Percentiles rank a stretch among this genome's conserved stretches.
Evolutionary conservation across 805 yeast species (phyloP).

Genomic region (Schwanniomyces pseudopolymorphus): DNA sequence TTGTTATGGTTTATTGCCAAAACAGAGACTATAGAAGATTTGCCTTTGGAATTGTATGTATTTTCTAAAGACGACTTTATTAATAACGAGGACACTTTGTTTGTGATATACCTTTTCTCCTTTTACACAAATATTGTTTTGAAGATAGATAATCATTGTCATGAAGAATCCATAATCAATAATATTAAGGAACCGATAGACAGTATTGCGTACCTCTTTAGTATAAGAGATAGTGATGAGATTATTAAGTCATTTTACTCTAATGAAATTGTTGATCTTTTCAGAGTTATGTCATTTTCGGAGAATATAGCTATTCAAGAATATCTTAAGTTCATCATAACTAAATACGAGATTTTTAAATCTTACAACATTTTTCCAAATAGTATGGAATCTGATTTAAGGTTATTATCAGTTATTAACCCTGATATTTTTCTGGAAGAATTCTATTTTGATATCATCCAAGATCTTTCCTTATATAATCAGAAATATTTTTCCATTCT

Average conservation of each 20-base stretch:
- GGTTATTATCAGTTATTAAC: conserved; percentile 17
- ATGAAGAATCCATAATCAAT: conserved; percentile 2
- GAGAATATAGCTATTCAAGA: background rate
- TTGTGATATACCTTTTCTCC: conserved; percentile 20
- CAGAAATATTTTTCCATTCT: conserved; percentile 24
- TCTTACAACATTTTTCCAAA: conserved; percentile 18
- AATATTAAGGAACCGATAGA: conserved; percentile 6
- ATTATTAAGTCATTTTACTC: conserved; percentile 9
- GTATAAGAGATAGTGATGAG: conserved; percentile 8
- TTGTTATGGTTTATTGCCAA: conserved; percentile 11
- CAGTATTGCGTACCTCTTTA: conserved; percentile 7
- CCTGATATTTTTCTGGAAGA: conserved; percentile 13
- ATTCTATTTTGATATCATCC: conserved; percentile 10
- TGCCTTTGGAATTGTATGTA: conserved; percentile 5
- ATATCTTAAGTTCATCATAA: conserved; percentile 9
- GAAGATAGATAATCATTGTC: background rate
- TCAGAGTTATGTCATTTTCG: conserved; percentile 19
- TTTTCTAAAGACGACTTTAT: conserved; percentile 14
- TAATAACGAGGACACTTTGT: conserved; percentile 24
- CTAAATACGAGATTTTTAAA: conserved; percentile 13
- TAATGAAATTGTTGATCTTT: conserved; percentile 18
- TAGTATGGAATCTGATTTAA: conserved; percentile 16
- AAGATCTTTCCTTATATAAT: conserved; percentile 13
- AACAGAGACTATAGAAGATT: background rate
- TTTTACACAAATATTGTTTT: conserved; percentile 23